These are phyloP conservation scores for Cladosporium sphaerospermum DNA, from an alignment of 2,329 filamentous ascomycete genomes.

Conservation along the genomic window DNA sequence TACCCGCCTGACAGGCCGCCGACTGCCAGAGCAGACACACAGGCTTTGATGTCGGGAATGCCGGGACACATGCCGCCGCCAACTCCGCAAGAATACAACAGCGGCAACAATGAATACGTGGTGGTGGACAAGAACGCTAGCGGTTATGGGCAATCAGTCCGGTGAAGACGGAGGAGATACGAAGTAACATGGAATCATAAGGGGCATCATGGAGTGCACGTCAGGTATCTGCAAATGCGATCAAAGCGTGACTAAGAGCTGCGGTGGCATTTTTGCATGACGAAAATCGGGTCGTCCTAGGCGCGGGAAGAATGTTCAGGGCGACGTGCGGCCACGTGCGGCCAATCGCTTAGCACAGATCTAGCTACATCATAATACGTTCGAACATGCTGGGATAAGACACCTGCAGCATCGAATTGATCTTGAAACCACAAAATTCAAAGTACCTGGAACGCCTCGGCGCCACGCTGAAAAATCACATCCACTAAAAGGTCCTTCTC, in stretches of 20 bases:
- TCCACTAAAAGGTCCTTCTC: conserved; percentile 23
- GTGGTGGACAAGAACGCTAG: conserved; percentile 25
- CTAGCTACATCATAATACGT: too few relatives aligned
- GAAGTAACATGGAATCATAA: neutral
- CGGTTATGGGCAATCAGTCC: conserved; percentile 2
- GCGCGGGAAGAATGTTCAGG: too few relatives aligned
- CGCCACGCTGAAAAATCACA: conserved; percentile 4
- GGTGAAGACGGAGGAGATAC: conserved; percentile 1
- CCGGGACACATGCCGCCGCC: conserved; percentile 18
- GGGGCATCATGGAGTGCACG: too few relatives aligned
- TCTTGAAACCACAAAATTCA: neutral
- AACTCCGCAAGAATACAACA: conserved; percentile 17
- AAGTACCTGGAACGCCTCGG: neutral
- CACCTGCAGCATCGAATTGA: neutral
- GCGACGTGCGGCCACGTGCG: too few relatives aligned
- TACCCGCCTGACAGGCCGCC: conserved; percentile 21
- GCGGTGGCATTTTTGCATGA: neutral
- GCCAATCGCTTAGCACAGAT: too few relatives aligned
- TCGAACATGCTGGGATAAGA: too few relatives aligned
- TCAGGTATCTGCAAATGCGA: too few relatives aligned
- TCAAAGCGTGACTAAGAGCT: neutral
- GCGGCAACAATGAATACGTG: conserved; percentile 26
- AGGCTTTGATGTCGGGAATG: conserved; percentile 20
- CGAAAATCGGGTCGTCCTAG: neutral
- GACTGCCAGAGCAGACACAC: conserved; percentile 18